Evolutionary conservation across 495 filamentous ascomycete species (phyloP).

Genomic region (Lichenothelia convexa): DNA sequence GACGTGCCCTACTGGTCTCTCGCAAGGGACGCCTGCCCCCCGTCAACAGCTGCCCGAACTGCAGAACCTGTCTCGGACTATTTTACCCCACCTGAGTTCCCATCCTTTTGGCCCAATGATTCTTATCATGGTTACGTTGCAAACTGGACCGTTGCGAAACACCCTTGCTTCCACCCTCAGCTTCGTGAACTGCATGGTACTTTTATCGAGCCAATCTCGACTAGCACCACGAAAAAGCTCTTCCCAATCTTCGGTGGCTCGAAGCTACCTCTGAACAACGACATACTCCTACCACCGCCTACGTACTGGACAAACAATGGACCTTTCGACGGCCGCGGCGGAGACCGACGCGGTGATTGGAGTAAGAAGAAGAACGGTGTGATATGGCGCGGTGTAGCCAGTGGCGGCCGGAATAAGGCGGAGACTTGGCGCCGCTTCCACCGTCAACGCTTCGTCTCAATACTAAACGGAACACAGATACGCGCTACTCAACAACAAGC

Average conservation of each 20-base stretch:
- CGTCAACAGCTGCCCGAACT: constrained; percentile 14
- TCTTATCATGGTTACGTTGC: constrained; percentile 18
- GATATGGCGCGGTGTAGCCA: constrained; percentile 55
- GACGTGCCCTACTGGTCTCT: constrained; percentile 17
- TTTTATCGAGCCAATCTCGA: constrained; percentile 45
- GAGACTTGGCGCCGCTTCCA: constrained; percentile 55
- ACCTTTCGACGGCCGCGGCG: constrained; percentile 42
- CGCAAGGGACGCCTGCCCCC: constrained; percentile 16
- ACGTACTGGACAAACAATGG: constrained; percentile 58
- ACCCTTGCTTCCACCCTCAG: constrained; percentile 16
- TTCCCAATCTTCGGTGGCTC: constrained; percentile 59
- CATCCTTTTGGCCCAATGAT: constrained; percentile 7
- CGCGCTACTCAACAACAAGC: constrained; percentile 18
- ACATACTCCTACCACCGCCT: constrained; percentile 60
- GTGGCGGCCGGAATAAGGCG: constrained; percentile 42
- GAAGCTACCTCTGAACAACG: constrained; percentile 63
- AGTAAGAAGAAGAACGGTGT: constrained; percentile 32
- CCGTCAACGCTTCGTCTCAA: constrained; percentile 51
- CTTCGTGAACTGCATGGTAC: constrained; percentile 44
- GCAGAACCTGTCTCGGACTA: constrained; percentile 13
- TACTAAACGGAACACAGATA: constrained; percentile 47
- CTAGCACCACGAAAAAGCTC: constrained; percentile 34
- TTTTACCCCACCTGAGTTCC: constrained; percentile 10
- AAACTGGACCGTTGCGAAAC: constrained; percentile 19
- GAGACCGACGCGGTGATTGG: constrained; percentile 33